Evolutionary conservation across 2,329 filamentous ascomycete genomes (phyloP).

Genomic region (Cladophialophora exuberans): DNA sequence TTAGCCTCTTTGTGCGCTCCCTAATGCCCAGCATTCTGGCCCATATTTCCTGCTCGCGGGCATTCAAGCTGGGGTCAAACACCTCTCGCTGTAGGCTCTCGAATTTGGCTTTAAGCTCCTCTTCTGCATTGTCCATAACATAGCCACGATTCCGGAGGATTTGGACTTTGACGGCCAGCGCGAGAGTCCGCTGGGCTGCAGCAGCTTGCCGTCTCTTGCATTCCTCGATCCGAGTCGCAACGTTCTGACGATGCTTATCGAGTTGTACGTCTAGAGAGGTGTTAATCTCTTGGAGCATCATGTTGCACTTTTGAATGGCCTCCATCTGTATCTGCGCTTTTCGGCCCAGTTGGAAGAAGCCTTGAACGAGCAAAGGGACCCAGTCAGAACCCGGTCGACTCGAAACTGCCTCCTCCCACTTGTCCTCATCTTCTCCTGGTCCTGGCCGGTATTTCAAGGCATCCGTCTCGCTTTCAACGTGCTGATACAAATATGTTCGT

Average conservation of each 20-base stretch:
- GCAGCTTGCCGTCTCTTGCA: slow-evolving; percentile 63
- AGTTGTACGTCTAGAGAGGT: slow-evolving; percentile 62
- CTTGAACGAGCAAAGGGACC: slow-evolving; percentile 63
- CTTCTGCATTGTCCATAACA: slow-evolving; percentile 66
- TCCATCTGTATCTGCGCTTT: slow-evolving; percentile 61
- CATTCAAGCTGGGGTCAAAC: slow-evolving; percentile 63
- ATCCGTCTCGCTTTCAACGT: slow-evolving; percentile 57
- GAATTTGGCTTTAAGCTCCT: slow-evolving; percentile 65
- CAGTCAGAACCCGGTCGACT: slow-evolving; percentile 61
- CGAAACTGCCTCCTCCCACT: slow-evolving; percentile 67
- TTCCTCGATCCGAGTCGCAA: slow-evolving; percentile 61
- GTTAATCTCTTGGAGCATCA: slow-evolving; percentile 67
- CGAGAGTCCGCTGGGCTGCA: slow-evolving; percentile 62
- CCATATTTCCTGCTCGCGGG: slow-evolving; percentile 68
- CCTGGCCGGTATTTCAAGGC: slow-evolving; percentile 65
- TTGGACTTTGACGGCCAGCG: slow-evolving; percentile 66
- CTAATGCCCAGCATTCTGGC: slow-evolving; percentile 66
- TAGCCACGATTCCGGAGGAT: slow-evolving; percentile 66
- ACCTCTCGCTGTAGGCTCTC: slow-evolving; percentile 60
- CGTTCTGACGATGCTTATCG: slow-evolving; percentile 62
- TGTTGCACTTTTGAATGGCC: slow-evolving; percentile 60
- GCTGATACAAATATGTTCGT: slow-evolving; percentile 66
- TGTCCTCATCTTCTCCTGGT: slow-evolving; percentile 60
- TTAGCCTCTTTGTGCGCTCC: slow-evolving; percentile 61
- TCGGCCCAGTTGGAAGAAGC: slow-evolving; percentile 62